Conservation (phyloP, 2,329 filamentous ascomycete genomes). For the Colletotrichum ledebouriae region DNA sequence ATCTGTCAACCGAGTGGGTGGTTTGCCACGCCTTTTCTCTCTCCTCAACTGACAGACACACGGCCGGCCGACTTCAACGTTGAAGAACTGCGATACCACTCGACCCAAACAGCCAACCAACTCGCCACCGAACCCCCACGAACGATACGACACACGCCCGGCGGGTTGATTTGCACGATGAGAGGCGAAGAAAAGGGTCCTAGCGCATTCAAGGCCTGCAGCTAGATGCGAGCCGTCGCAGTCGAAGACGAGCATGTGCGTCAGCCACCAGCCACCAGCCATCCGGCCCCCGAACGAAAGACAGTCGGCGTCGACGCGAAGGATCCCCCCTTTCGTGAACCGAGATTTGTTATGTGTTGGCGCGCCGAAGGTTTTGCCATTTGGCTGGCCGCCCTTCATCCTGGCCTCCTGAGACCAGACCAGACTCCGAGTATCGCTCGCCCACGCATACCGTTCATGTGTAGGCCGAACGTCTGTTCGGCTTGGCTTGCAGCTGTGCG, state of each 20-base stretch:
- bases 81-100: constrained; percentile 6
- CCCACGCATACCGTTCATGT: no score
- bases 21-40: not conserved
- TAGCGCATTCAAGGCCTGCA: constrained; percentile 11
- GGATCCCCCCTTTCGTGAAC: constrained; percentile 7
- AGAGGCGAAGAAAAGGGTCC: constrained; percentile 17
- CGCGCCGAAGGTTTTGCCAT: constrained; percentile 36
- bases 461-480: no score
- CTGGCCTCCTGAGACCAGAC: not conserved
- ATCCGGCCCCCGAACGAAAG: not conserved
- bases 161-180: constrained; percentile 28
- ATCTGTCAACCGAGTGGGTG: not conserved
- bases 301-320: constrained; percentile 24
- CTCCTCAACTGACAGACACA: constrained; percentile 8
- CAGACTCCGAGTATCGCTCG: not conserved
- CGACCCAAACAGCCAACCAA: constrained; percentile 8
- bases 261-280: constrained; percentile 25
- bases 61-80: not conserved
- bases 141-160: constrained; percentile 1
- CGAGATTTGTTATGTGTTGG: constrained; percentile 2
- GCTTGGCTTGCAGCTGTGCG: constrained; percentile 8
- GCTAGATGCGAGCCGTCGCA: constrained; percentile 7
- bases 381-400: not conserved
- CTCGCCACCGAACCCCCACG: constrained; percentile 3
- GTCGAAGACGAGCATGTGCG: constrained; percentile 22